Evolutionary conservation across 78 protist species (phyloP).

Genomic region (Cyanophora paradoxa): DNA sequence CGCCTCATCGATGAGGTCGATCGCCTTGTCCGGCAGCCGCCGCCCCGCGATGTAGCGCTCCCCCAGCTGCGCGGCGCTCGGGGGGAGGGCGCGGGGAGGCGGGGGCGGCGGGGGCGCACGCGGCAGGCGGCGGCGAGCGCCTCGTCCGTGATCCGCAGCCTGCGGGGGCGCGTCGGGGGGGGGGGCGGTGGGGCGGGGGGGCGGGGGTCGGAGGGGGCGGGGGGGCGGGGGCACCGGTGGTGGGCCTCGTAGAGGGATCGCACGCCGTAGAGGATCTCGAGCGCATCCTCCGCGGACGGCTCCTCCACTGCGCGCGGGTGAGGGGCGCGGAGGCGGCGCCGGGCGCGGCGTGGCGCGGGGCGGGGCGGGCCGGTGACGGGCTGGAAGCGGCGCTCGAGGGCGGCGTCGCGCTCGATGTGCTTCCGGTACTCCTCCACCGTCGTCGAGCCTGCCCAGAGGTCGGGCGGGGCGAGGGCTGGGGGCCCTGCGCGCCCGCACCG

Average conservation of each 20-base stretch:
- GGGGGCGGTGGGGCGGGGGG: too few relatives aligned
- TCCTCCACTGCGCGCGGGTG: constrained; percentile 82
- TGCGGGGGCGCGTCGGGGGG: too few relatives aligned
- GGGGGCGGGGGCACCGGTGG: constrained; percentile 41
- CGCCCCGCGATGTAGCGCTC: constrained; percentile 86
- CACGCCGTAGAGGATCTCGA: constrained; percentile 93
- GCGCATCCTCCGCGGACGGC: constrained; percentile 87
- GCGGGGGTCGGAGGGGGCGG: too few relatives aligned
- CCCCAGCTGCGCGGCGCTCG: constrained; percentile 86
- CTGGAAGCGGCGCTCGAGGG: constrained; percentile 96
- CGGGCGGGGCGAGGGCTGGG: constrained; percentile 5
- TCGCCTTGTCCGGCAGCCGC: constrained; percentile 97
- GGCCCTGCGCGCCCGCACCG: too few relatives aligned
- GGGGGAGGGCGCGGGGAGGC: too few relatives aligned
- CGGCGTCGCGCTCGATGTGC: constrained; percentile 95
- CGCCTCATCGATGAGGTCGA: constrained; percentile 96
- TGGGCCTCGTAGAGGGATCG: constrained; percentile 20
- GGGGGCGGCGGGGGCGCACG: too few relatives aligned
- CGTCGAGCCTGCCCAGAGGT: constrained; percentile 86
- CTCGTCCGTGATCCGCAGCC: constrained; percentile 77
- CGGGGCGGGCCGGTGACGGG: too few relatives aligned
- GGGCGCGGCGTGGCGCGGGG: too few relatives aligned
- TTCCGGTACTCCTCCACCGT: constrained; percentile 93
- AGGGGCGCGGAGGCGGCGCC: too few relatives aligned
- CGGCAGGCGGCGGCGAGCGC: constrained; percentile 92